Base-by-base conservation (phyloP, 2,329 filamentous ascomycete genomes). In the Hypoxylon sp. region DNA sequence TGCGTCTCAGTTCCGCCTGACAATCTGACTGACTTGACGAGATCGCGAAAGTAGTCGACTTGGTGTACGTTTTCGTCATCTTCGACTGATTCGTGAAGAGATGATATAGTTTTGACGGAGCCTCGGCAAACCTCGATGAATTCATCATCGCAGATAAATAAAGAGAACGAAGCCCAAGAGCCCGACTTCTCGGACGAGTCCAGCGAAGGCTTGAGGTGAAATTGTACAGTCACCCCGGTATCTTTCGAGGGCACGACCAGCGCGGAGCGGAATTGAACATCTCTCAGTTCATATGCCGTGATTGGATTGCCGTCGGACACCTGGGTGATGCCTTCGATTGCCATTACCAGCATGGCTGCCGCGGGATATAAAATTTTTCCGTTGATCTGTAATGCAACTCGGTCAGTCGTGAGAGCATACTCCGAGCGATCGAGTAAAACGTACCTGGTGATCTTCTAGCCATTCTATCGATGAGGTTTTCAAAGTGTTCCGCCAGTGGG, bases 341-440 rank as follows among this genome's bases (percentile, higher is more conserved):
- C 61, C 56, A 78, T 70, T 6, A 75, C 73, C 2, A 74, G 67
- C 22, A 70, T 67, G 34, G 77, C 78, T 6, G 73, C 71, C 11
- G 75, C 75, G 61, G 79, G 74, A 54, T 75, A 78, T 68, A 80
- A 76, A 54, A 76, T 76, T 39, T 80, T 75, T 68, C 74, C 80
- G 56, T 80, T 75, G 77, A 80, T 79, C 54, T 49, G 15, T 24
- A 11, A 17, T 6, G 15, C 4, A 10, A 11, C 10, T 44, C 22
- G 6, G 34, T 7, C 10, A 44, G 11, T 8, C 2, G 7, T 13
- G 3, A 44, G 6, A 20, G 5, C 4, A 39, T n/a, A 6, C 13
- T 37, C 10, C 6, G 17, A 8, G 19, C 6, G 17, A 22, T 44
- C 2, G 19, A 3, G 10, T 43, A 43, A 43, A 20, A 22, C 17